Evolutionary conservation across 2,329 filamentous ascomycete genomes (phyloP).

Genomic region (Trichoderma arundinaceum): DNA sequence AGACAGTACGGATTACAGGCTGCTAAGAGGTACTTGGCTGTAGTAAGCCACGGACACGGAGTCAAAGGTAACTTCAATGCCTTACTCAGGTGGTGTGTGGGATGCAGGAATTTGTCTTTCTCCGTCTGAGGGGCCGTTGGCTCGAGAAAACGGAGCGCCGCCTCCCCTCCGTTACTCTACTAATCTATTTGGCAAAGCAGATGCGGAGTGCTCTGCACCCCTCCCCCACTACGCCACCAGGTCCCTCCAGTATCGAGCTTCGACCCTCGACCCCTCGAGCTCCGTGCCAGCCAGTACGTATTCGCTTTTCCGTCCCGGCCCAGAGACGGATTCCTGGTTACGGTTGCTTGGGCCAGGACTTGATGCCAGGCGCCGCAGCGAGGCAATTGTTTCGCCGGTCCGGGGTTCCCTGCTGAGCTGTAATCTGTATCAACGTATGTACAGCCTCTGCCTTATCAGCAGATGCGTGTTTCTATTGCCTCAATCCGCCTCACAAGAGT

Average conservation of each 20-base stretch:
- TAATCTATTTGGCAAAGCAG: no score
- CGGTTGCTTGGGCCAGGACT: no score
- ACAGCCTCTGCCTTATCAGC: constrained; percentile 15
- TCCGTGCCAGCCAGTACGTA: no score
- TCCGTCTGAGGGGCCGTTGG: constrained; percentile 23
- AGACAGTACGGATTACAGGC: no score
- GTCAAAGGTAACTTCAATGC: no score
- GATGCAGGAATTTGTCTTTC: background rate
- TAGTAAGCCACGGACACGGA: no score
- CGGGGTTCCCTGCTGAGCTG: background rate
- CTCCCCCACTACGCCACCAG: constrained; percentile 26
- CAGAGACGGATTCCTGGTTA: background rate
- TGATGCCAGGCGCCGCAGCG: background rate
- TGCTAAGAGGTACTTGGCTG: background rate
- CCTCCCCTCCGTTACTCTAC: no score
- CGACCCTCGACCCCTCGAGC: no score
- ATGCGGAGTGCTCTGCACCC: constrained; percentile 19
- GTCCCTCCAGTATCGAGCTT: background rate
- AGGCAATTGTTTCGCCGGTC: constrained; percentile 13
- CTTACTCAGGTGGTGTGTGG: background rate
- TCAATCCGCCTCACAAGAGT: background rate
- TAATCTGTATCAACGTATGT: background rate
- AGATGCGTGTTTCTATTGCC: constrained; percentile 4
- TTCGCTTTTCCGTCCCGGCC: constrained; percentile 11
- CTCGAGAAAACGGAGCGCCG: constrained; percentile 13